A percentile compares a stretch with the other conserved stretches of the same genome.
These are phyloP conservation scores for Ascochyta pisi DNA, from an alignment of 2,329 filamentous ascomycete genomes.

Conservation along the genomic window DNA sequence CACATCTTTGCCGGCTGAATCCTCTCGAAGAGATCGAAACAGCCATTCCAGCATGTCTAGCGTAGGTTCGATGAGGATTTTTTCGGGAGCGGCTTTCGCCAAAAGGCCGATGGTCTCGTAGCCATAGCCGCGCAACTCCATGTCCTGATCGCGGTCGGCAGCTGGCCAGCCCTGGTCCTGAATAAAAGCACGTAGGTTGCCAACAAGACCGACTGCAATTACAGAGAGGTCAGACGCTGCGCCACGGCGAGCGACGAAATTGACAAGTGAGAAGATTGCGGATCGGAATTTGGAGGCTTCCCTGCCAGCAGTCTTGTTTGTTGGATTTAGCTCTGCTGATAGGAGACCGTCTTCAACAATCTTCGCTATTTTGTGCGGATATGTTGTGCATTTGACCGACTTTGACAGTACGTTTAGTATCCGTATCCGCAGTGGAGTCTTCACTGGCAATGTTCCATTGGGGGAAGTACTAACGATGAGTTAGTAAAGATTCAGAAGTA, in stretches of 20 bases:
- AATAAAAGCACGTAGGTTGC: conserved; percentile 75
- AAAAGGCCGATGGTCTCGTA: conserved; percentile 92
- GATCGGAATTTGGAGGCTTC: conserved; percentile 81
- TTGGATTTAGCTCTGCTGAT: conserved; percentile 46
- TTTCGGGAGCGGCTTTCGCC: conserved; percentile 68
- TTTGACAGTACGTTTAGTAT: conserved; percentile 79
- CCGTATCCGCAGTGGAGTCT: conserved; percentile 76
- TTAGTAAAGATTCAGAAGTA: conserved; percentile 4
- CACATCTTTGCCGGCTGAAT: conserved; percentile 74
- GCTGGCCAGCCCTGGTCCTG: conserved; percentile 83
- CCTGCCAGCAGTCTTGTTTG: conserved; percentile 62
- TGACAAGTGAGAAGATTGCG: conserved; percentile 84
- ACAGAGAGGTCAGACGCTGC: conserved; percentile 64
- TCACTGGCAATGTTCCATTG: conserved; percentile 56
- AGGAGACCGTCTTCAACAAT: conserved; percentile 73
- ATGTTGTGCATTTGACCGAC: conserved; percentile 75
- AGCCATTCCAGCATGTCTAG: conserved; percentile 75
- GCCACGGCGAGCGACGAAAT: conserved; percentile 82
- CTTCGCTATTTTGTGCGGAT: conserved; percentile 70
- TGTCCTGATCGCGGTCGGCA: conserved; percentile 61
- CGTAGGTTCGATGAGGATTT: conserved; percentile 59
- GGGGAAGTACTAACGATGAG: conserved; percentile 19
- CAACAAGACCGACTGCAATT: conserved; percentile 73
- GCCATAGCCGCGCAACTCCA: conserved; percentile 75
- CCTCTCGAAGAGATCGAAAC: conserved; percentile 81